These are phyloP conservation scores for Pseudozyma sp. DNA, from an alignment of 1,284 basidiomycete genomes.

Conservation along the genomic window DNA sequence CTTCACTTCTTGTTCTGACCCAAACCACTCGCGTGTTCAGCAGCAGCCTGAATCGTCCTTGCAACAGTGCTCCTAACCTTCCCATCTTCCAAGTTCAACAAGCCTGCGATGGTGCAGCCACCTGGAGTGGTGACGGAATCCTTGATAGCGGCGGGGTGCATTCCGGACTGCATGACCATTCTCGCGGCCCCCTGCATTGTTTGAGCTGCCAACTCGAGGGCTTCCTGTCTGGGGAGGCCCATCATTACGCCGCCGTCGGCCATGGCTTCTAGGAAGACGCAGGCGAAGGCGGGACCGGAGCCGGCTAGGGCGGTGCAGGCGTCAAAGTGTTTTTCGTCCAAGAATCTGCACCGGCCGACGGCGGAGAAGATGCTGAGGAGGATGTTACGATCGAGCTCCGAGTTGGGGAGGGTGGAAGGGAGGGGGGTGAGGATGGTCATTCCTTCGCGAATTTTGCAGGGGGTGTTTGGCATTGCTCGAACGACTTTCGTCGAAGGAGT, in stretches of 20 bases:
- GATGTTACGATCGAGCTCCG: constrained; percentile 51
- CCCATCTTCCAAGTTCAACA: constrained; percentile 94
- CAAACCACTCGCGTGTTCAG: constrained; percentile 64
- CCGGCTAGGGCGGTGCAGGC: constrained; percentile 96
- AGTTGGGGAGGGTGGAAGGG: constrained; percentile 33
- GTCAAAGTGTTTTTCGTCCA: constrained; percentile 79
- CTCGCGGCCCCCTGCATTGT: constrained; percentile 96
- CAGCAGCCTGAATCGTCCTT: constrained; percentile 82
- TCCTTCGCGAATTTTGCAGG: constrained; percentile 76
- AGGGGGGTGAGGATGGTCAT: constrained; percentile 67
- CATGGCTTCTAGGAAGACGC: constrained; percentile 97
- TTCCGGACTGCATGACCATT: constrained; percentile 88
- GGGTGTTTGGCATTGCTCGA: constrained; percentile 98
- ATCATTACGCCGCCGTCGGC: constrained; percentile 99
- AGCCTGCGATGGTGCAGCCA: constrained; percentile 96
- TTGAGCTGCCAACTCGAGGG: constrained; percentile 93
- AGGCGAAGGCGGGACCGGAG: constrained; percentile 95
- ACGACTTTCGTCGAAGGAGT: constrained; percentile 83
- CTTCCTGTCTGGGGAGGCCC: constrained; percentile 93
- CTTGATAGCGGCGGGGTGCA: constrained; percentile 95
- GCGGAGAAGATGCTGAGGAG: constrained; percentile 64
- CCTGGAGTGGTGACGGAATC: constrained; percentile 98
- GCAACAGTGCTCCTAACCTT: constrained; percentile 93
- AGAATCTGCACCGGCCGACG: constrained; percentile 60
- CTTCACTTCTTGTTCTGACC: constrained; percentile 53